A percentile compares a stretch with the other conserved stretches of the same genome.
Conservation (phyloP, 305 asterid species). For the Solanum aculeatissimum region DNA sequence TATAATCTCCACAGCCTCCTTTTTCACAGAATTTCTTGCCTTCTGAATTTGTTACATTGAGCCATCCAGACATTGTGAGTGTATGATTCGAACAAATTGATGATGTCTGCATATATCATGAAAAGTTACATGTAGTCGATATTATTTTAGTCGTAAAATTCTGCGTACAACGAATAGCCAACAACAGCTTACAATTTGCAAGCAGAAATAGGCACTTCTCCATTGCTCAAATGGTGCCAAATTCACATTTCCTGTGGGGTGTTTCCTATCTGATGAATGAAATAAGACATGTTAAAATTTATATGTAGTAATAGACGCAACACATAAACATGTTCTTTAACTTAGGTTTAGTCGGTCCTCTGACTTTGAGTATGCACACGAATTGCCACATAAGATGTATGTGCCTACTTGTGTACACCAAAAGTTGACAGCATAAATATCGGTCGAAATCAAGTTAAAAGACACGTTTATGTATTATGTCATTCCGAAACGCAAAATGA, state of each 20-base stretch:
- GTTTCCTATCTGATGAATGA: conserved; percentile 18
- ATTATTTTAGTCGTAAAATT: neutral
- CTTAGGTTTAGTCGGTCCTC: neutral
- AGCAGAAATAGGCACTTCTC: conserved; percentile 44
- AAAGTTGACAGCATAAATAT: neutral
- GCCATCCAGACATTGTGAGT: conserved; percentile 27
- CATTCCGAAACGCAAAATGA: neutral
- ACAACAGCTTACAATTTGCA: conserved; percentile 17
- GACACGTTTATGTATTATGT: neutral
- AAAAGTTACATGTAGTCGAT: no score
- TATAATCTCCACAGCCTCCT: conserved; percentile 31
- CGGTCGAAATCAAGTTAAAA: neutral
- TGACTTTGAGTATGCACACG: neutral
- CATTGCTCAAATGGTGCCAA: conserved; percentile 31
- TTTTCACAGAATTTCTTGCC: conserved; percentile 22
- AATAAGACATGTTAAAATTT: neutral
- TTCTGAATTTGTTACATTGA: conserved; percentile 22
- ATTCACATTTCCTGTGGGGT: conserved; percentile 33
- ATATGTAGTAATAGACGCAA: neutral
- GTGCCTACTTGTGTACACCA: neutral
- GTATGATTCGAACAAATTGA: conserved; percentile 13
- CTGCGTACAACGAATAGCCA: neutral
- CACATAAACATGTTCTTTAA: neutral
- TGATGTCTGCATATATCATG: neutral
- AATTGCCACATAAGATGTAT: rapidly evolving